These are phyloP conservation scores for Cordyceps fumosorosea DNA, from an alignment of 2,329 filamentous ascomycete genomes.

Conservation along the genomic window DNA sequence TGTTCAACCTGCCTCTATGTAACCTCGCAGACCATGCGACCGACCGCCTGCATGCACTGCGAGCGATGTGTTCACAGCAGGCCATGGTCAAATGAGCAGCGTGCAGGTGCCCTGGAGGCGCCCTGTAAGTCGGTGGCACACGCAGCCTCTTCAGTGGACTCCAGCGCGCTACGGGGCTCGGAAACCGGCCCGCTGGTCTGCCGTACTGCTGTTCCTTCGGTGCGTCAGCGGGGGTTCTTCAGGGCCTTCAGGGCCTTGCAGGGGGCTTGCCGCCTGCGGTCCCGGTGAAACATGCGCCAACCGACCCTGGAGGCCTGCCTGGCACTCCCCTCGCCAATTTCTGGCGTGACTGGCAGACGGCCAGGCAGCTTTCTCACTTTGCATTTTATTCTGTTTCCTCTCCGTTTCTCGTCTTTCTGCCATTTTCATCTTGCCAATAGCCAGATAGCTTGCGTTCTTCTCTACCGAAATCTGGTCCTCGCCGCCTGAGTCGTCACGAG, in stretches of 20 bases:
- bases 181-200: slow-evolving; percentile 5
- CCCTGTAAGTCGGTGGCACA: not conserved
- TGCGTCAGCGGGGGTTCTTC: not conserved
- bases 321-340: not conserved
- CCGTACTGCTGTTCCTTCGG: not conserved
- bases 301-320: not conserved
- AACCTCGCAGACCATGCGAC: not conserved
- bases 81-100: not conserved
- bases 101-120: not conserved
- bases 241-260: not conserved
- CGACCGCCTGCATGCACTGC: not conserved
- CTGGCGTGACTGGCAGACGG: slow-evolving; percentile 3
- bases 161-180: not conserved
- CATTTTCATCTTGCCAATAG: slow-evolving; percentile 4
- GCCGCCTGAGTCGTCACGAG: not conserved
- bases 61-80: not conserved
- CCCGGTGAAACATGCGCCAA: slow-evolving; percentile 1
- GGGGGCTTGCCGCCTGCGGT: not conserved
- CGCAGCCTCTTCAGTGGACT: not conserved
- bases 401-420: slow-evolving; percentile 9
- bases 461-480: not conserved
- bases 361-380: slow-evolving; percentile 13
- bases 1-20: not conserved
- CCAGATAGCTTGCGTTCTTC: not conserved
- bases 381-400: slow-evolving; percentile 6